A percentile compares a stretch with the other conserved stretches of the same genome.
Evolutionary conservation across 306 rosid species (phyloP).

Genomic region (Betula pendula): DNA sequence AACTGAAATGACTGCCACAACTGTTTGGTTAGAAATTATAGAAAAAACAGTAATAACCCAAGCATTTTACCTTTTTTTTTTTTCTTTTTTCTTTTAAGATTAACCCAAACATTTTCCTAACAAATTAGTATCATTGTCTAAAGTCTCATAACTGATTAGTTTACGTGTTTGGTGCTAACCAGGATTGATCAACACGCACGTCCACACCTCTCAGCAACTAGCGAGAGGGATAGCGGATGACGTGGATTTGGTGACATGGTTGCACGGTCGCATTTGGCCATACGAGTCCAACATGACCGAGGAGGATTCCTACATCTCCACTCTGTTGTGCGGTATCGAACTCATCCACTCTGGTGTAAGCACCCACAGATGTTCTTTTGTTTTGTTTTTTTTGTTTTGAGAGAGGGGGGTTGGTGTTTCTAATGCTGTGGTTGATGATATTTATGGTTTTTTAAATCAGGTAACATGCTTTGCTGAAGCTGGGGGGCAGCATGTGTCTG

Average conservation of each 20-base stretch:
- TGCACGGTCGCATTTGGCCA: slow-evolving; percentile 87
- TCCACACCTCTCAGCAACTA: slow-evolving; percentile 80
- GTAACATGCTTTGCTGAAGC: slow-evolving; percentile 98
- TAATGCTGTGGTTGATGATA: background rate
- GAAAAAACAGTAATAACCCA: too few relatives aligned
- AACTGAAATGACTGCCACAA: too few relatives aligned
- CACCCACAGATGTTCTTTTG: background rate
- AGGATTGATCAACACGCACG: slow-evolving; percentile 84
- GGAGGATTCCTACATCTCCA: slow-evolving; percentile 72
- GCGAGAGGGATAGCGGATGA: slow-evolving; percentile 93
- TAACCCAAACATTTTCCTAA: too few relatives aligned
- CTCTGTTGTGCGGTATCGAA: slow-evolving; percentile 80
- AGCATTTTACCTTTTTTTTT: too few relatives aligned
- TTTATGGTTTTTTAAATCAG: slow-evolving; percentile 31
- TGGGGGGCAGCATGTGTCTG: slow-evolving; percentile 81
- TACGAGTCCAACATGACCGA: slow-evolving; percentile 81
- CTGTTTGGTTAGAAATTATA: too few relatives aligned
- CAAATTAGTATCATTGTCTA: too few relatives aligned
- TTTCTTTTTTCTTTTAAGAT: too few relatives aligned
- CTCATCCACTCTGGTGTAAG: slow-evolving; percentile 77
- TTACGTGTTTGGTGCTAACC: background rate
- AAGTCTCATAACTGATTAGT: background rate
- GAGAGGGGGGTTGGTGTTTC: background rate
- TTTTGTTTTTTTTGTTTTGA: background rate
- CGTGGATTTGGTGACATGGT: slow-evolving; percentile 84